These are phyloP conservation scores for Saccharomyces hybrid DNA, from an alignment of 1,139 yeast species.

Conservation along the genomic window DNA sequence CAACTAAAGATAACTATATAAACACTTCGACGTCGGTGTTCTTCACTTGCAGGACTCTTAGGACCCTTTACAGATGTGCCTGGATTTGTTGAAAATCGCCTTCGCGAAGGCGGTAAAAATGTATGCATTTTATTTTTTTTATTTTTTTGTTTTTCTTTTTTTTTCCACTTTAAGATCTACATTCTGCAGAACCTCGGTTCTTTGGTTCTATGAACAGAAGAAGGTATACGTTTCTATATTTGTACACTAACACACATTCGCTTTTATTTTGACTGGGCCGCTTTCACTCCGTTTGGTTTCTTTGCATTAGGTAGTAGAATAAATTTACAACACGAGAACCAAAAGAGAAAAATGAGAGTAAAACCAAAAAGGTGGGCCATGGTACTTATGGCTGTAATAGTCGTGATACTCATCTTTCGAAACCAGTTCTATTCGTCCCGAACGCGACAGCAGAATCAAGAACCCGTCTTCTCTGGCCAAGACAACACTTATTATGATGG, in stretches of 20 bases:
- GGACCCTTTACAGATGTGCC: background rate
- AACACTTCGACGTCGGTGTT: too few species aligned
- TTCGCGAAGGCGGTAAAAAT: background rate
- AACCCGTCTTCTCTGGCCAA: background rate
- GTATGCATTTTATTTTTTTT: background rate
- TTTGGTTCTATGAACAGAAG: background rate
- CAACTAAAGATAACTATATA: background rate
- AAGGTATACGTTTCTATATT: background rate
- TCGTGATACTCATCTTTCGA: background rate
- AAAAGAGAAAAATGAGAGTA: background rate
- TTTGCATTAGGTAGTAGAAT: background rate
- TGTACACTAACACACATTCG: background rate
- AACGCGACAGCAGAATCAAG: background rate
- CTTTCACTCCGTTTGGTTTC: background rate
- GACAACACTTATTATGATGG: conserved; percentile 8
- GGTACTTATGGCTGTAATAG: background rate
- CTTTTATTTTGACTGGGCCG: background rate
- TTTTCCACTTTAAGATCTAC: background rate
- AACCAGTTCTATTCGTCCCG: background rate
- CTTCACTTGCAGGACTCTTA: background rate
- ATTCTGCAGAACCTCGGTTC: background rate
- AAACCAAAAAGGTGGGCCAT: background rate
- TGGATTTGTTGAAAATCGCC: background rate
- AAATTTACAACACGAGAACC: background rate
- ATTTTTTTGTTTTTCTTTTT: background rate